phyloP scores from a whole-genome alignment of 106 monocot species.

The Acorus gramineus region DNA sequence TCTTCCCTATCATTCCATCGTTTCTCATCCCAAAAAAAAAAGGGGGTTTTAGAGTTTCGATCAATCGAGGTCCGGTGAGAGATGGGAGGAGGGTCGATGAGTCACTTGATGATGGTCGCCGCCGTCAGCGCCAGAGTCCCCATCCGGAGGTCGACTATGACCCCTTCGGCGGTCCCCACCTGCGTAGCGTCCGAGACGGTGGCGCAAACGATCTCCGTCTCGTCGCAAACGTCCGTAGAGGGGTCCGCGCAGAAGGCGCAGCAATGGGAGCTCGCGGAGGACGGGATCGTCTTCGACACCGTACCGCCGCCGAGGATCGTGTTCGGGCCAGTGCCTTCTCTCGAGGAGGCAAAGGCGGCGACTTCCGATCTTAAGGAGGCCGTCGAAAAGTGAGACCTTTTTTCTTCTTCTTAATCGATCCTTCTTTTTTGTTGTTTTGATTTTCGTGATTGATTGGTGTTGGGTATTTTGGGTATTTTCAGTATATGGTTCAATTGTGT shows the following conservation, averaged over 20 bases:
- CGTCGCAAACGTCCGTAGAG: too few species aligned
- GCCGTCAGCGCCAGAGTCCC: background rate
- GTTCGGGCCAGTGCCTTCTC: conserved; percentile 15
- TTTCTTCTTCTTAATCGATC: background rate
- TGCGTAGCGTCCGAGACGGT: background rate
- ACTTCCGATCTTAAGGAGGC: conserved; percentile 15
- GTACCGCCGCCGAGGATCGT: conserved; percentile 5
- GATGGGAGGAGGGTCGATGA: conserved; percentile 12
- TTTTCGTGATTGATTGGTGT: background rate
- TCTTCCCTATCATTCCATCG: too few species aligned
- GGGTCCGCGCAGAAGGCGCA: background rate
- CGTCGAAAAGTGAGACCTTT: conserved; percentile 10
- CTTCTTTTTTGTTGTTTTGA: background rate
- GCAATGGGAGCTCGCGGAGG: conserved; percentile 5
- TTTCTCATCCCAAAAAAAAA: too few species aligned
- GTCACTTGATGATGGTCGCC: conserved; percentile 1
- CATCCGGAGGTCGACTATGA: background rate
- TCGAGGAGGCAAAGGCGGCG: conserved; percentile 18
- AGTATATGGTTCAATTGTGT: too few species aligned
- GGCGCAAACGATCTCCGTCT: conserved; percentile 3
- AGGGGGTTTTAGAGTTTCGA: too few species aligned
- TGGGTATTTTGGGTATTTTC: too few species aligned
- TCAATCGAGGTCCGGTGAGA: too few species aligned
- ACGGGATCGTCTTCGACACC: conserved; percentile 5
- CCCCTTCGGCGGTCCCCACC: background rate